Evolutionary conservation across 495 filamentous ascomycete species (phyloP).

Genomic region (Aspergillus biplanus): DNA sequence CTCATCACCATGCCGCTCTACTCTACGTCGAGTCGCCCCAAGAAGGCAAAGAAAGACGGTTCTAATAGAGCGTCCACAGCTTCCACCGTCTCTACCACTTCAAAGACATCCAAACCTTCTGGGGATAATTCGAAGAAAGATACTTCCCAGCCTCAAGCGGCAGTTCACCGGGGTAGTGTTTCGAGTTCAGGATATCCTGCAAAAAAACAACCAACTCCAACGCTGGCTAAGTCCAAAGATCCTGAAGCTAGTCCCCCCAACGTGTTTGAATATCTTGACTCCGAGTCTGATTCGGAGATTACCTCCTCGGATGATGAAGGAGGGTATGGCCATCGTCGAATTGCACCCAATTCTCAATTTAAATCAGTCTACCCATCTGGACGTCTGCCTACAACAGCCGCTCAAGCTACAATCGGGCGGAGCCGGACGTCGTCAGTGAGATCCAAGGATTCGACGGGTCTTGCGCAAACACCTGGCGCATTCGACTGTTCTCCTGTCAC

Average conservation of each 20-base stretch:
- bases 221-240: slow-evolving; percentile 24
- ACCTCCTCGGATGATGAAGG: slow-evolving; percentile 28
- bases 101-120: slow-evolving; percentile 28
- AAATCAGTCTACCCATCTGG: slow-evolving; percentile 17
- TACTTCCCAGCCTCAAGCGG: slow-evolving; percentile 14
- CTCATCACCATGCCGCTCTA: slow-evolving; percentile 38
- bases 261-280: slow-evolving; percentile 50
- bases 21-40: slow-evolving; percentile 31
- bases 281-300: slow-evolving; percentile 28
- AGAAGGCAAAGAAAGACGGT: slow-evolving; percentile 39
- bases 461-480: slow-evolving; percentile 28
- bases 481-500: slow-evolving; percentile 29
- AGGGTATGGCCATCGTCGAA: slow-evolving; percentile 18
- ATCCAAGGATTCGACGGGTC: slow-evolving; percentile 31
- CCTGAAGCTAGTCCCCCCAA: slow-evolving; percentile 35
- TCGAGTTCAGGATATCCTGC: slow-evolving; percentile 23
- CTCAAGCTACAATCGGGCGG: slow-evolving; percentile 21
- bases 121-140: slow-evolving; percentile 29
- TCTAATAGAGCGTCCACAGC: slow-evolving; percentile 32
- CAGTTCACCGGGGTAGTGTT: slow-evolving; percentile 21
- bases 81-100: slow-evolving; percentile 34
- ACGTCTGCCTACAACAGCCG: slow-evolving; percentile 19
- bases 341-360: slow-evolving; percentile 10
- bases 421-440: slow-evolving; percentile 29
- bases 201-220: slow-evolving; percentile 19